phyloP scores from a whole-genome alignment of 2,329 filamentous ascomycete genomes.

The Cladobotryum mycophilum region DNA sequence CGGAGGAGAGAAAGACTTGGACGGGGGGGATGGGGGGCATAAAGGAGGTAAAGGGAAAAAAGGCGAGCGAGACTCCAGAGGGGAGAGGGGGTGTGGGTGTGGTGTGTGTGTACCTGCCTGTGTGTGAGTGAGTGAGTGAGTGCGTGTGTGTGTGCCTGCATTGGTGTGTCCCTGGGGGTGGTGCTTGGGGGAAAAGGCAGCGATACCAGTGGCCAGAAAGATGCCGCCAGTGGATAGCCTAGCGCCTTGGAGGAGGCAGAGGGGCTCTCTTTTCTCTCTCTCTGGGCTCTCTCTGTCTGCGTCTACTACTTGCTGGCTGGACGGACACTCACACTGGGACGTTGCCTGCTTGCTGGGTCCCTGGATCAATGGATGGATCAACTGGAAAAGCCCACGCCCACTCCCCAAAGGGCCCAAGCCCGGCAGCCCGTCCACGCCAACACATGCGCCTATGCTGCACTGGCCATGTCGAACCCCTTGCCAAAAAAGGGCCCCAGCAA shows the following conservation, averaged over 20 bases:
- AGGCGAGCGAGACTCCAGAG: not conserved
- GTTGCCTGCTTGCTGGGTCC: not conserved
- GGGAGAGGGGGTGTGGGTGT: too few species aligned
- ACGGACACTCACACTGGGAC: not conserved
- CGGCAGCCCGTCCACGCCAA: not conserved
- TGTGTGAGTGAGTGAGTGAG: too few species aligned
- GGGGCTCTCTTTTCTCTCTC: not conserved
- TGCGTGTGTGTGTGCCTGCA: too few species aligned
- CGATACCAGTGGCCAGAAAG: constrained; percentile 7
- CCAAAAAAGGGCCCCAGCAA: not conserved
- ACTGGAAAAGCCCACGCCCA: too few species aligned
- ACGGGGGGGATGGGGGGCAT: constrained; percentile 32
- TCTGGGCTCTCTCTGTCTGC: too few species aligned
- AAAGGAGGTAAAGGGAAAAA: constrained; percentile 22
- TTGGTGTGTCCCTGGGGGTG: not conserved
- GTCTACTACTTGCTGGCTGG: not conserved
- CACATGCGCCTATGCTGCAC: not conserved
- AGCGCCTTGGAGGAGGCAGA: not conserved
- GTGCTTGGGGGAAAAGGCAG: constrained; percentile 6
- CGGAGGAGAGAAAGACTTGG: constrained; percentile 27
- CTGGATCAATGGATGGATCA: too few species aligned
- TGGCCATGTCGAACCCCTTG: not conserved
- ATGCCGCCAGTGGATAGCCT: constrained; percentile 4
- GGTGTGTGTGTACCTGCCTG: too few species aligned
- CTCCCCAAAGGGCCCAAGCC: not conserved